Conservation (phyloP, 2,329 filamentous ascomycete genomes). For the Cladosporium sp. region DNA sequence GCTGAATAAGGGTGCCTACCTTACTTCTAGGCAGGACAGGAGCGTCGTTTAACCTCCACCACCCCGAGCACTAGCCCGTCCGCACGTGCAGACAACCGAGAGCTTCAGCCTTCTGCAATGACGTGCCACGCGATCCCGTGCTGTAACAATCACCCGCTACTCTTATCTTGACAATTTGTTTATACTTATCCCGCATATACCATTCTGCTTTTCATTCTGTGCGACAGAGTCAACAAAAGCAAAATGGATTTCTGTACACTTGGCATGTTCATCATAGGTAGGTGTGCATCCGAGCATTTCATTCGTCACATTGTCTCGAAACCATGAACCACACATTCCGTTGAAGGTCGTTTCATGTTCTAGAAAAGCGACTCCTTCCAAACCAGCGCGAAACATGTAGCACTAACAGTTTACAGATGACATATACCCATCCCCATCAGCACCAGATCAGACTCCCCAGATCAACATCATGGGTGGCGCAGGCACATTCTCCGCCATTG, state of each 20-base stretch:
- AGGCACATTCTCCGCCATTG: constrained; percentile 79
- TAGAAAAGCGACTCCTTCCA: no score
- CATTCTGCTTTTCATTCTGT: no score
- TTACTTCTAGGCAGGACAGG: constrained; percentile 2
- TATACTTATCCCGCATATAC: not conserved
- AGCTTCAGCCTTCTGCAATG: constrained; percentile 3
- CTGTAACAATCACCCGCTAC: not conserved
- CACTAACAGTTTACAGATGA: constrained; percentile 59
- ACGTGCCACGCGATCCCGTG: not conserved
- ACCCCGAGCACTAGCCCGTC: not conserved
- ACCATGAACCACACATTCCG: no score
- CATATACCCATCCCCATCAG: constrained; percentile 76
- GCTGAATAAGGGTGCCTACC: not conserved
- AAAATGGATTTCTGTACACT: constrained; percentile 55
- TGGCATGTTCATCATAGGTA: constrained; percentile 63
- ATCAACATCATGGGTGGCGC: constrained; percentile 82
- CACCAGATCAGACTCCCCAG: constrained; percentile 51
- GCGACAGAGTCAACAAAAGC: not conserved
- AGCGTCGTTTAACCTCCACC: not conserved
- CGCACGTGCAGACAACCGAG: not conserved
- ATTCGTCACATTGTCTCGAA: no score
- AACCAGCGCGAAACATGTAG: not conserved
- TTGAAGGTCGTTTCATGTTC: no score
- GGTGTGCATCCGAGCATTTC: constrained; percentile 6
- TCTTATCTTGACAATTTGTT: not conserved